Conservation (phyloP, 2,329 filamentous ascomycete species). For the Nemania sp. region DNA sequence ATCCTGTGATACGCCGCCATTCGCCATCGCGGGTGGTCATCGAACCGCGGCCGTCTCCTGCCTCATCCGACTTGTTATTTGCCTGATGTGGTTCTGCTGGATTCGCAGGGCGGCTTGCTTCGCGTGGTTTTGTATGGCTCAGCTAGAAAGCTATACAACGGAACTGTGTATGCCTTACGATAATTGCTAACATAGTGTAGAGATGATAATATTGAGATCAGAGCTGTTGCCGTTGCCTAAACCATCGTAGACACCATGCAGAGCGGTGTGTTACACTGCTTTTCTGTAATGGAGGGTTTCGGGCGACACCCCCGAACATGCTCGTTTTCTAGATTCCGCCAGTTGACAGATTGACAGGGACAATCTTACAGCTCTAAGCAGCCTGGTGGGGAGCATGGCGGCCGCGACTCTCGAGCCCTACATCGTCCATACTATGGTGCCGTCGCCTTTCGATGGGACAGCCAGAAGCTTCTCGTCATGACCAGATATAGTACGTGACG, state of each 20-base stretch:
- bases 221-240: constrained; percentile 8
- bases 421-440: no score
- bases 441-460: no score
- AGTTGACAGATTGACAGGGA: no score
- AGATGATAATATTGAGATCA: constrained; percentile 4
- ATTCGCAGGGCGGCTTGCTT: constrained; percentile 15
- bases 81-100: constrained; percentile 22
- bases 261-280: constrained; percentile 27
- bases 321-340: constrained; percentile 12
- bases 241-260: constrained; percentile 1
- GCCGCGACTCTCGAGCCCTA: neutral
- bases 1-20: constrained; percentile 25
- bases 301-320: constrained; percentile 11
- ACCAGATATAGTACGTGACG: no score
- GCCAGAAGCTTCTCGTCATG: no score
- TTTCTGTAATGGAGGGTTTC: constrained; percentile 7
- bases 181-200: constrained; percentile 11
- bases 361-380: constrained; percentile 6
- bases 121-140: constrained; percentile 18
- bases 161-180: constrained; percentile 20
- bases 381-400: constrained; percentile 18
- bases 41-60: constrained; percentile 1
- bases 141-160: no score
- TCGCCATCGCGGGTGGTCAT: constrained; percentile 13
- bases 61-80: constrained; percentile 1